Percentiles rank a stretch among this genome's conserved stretches.
These are phyloP conservation scores for Eucalyptus sp. DNA, from an alignment of 345 rosid genomes.

Conservation along the genomic window DNA sequence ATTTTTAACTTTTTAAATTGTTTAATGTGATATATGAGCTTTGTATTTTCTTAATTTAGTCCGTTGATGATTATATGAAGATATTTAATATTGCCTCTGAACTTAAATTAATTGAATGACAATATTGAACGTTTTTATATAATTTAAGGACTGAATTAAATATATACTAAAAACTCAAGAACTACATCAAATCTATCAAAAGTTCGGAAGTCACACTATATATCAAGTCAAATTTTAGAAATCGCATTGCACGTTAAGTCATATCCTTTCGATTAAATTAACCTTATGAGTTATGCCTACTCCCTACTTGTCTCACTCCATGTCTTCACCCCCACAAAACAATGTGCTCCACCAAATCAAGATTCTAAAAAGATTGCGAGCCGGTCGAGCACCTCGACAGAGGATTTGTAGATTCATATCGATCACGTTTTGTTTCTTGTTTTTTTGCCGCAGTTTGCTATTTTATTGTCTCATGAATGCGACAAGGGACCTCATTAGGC, in stretches of 20 bases:
- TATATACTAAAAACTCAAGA: background rate
- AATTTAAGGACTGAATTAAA: background rate
- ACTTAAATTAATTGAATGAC: background rate
- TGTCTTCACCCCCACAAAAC: background rate
- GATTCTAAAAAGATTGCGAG: background rate
- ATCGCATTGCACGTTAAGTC: fast-evolving
- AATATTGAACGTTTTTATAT: background rate
- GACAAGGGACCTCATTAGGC: background rate
- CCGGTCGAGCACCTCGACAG: background rate
- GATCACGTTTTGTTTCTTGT: background rate
- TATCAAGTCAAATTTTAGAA: no score
- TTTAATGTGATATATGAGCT: background rate
- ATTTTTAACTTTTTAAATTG: background rate
- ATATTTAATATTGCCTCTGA: background rate
- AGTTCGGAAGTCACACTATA: background rate
- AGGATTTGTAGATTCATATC: background rate
- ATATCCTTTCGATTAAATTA: background rate
- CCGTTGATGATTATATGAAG: background rate
- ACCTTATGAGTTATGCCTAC: background rate
- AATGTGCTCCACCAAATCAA: background rate
- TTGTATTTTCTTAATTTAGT: background rate
- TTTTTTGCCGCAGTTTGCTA: background rate
- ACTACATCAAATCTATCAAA: background rate
- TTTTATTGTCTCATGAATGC: background rate
- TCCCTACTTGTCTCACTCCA: background rate